Base-by-base conservation (phyloP, 495 filamentous ascomycete species). In the Penicillium chermesinum region DNA sequence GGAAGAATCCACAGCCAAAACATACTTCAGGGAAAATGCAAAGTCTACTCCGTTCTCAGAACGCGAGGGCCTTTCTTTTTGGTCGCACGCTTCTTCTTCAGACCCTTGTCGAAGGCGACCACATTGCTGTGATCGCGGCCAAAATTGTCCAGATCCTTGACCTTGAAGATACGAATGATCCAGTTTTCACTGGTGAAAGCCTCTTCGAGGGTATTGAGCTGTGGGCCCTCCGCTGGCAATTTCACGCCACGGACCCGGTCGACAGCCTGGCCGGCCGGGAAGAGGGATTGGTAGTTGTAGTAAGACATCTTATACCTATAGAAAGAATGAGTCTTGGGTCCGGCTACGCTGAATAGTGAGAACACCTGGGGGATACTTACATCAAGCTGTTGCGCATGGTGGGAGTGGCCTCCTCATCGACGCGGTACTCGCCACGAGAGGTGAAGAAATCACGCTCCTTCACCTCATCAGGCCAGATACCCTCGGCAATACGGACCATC, bases 131-230 rank as follows among this genome's bases (percentile, higher is more conserved):
- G 93, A 58, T 95, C 89, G 60, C 94, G 80, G 20, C 89, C 93
- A 41, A 99, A 72, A 61, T 96, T 97, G 69, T 99, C 94, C 30
- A 96, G 83, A 56, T 95, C 90, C 72, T 99, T 99, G 61, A 99
- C 94, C 76, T 99, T 99, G 76, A 95, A 99, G 64, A 99, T 97
- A 42, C 94, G 77, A 64, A 99, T 96, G 64, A 99, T 99, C 94
- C 94, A 99, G 77, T 99, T 99, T 78, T 99, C 94, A 57, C 88
- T 95, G 36, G 94, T 99, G 71, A 91, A 99, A 1, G 94, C 94
- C 68, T 99, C 94, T 61, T 97, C 94, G 33, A 99, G 65, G 14
- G 84, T 91, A 67, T 81, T 88, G 43, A 99, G 86, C 48, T 85
- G 78, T 10, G 94, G 94, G 2, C 88, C 87, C 52, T 89, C 82